Evolutionary conservation across 1,284 basidiomycete genomes (phyloP).

Genomic region (Xanthoconium separans): DNA sequence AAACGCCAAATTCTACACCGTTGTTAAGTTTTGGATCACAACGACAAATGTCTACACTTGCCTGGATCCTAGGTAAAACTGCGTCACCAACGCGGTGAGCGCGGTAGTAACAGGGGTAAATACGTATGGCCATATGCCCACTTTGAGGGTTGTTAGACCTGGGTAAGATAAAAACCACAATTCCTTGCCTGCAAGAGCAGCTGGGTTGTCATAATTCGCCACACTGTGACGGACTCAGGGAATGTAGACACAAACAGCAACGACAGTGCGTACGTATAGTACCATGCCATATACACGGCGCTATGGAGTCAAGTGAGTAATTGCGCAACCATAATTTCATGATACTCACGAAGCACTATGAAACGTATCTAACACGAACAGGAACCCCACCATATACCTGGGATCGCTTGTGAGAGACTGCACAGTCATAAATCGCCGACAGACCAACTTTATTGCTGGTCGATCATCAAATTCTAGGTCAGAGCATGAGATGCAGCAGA

Average conservation of each 20-base stretch:
- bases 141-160: constrained; percentile 1
- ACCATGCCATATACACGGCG: constrained; percentile 21
- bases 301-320: constrained; percentile 7
- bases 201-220: constrained; percentile 13
- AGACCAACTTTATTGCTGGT: constrained; percentile 18
- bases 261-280: constrained; percentile 10
- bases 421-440: neutral
- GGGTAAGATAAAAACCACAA: neutral
- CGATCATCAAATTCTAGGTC: constrained; percentile 46
- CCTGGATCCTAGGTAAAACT: constrained; percentile 22
- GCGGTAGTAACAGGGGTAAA: constrained; percentile 45
- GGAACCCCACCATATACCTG: constrained; percentile 38
- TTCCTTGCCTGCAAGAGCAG: constrained; percentile 12
- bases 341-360: constrained; percentile 36
- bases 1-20: constrained; percentile 29
- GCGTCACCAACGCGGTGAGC: constrained; percentile 42
- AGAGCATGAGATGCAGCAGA: neutral
- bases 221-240: constrained; percentile 7
- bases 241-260: neutral
- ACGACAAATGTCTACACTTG: neutral
- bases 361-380: constrained; percentile 46
- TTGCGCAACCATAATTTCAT: neutral
- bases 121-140: constrained; percentile 36
- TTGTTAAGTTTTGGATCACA: neutral
- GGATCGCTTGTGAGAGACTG: neutral